Evolutionary conservation across 139 green algal genomes (phyloP), one percentile per base, ranked within the genome.

Genomic region (Yamagishiella unicocca): DNA sequence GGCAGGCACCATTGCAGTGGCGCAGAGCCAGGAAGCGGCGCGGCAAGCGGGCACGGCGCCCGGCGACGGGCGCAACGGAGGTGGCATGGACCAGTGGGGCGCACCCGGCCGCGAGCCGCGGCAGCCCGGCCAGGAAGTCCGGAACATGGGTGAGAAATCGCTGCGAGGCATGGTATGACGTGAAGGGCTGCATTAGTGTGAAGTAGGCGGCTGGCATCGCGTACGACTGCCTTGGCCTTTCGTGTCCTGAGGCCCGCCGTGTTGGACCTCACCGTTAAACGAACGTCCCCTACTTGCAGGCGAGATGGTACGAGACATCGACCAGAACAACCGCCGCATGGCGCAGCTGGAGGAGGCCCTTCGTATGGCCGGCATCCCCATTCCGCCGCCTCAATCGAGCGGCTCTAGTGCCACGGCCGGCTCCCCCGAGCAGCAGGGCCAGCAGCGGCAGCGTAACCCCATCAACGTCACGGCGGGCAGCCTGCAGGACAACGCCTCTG

Each of bases 371-470:
- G 82, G 82, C 50, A 43, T 80, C 4, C 25, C 82, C 6, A 17
- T 87, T 1, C 50, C 67, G n/a, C 72, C 72, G 19, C n/a, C 66
- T 1, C 66, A 46, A 5, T 43, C 40, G 9, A 14, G 22, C 22
- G 72, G 37, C 9, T 31, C 38, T 25, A 31, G 46, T 0, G 31
- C 31, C 9, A 50, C 46, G 31, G 54, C 46, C 1, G 61, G 42
- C 38, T 27, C 19, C n/a, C 40, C 40, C 5, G 64, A 53, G 33
- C 25, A n/a, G 45, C 4, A 17, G 31, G 62, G 7, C 17, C 50
- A 46, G 58, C 42, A 67, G 64, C 58, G 64, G 37, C 64, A 78
- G 67, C 67, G 82, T 50, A 87, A 87, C 66, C 37, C 82, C 35
- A 80, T 87, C 37, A 29, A 10, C 6, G 82, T 87, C 7, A 62